phyloP scores from a whole-genome alignment of 2,329 filamentous ascomycete species.

The Bertia moriformis region DNA sequence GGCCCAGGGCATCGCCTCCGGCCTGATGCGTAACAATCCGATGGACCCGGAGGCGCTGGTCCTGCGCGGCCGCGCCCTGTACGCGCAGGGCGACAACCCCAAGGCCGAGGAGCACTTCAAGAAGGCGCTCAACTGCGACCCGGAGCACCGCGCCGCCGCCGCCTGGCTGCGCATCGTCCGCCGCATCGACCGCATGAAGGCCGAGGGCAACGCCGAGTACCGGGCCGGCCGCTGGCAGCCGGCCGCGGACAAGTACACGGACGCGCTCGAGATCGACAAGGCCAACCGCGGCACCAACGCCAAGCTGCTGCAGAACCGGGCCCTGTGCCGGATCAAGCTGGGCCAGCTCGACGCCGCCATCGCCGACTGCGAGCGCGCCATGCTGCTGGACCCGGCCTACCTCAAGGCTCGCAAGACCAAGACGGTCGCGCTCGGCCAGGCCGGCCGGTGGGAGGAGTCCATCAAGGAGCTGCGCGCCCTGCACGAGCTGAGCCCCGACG shows the following conservation, averaged over 20 bases:
- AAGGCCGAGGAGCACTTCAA: conserved; percentile 88
- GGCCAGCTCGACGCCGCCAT: conserved; percentile 75
- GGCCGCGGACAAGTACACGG: conserved; percentile 72
- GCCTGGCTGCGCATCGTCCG: conserved; percentile 82
- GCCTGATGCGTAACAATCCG: conserved; percentile 68
- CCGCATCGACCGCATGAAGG: conserved; percentile 84
- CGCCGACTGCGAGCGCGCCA: conserved; percentile 70
- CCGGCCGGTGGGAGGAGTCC: conserved; percentile 83
- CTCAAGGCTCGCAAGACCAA: conserved; percentile 85
- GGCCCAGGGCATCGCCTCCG: conserved; percentile 84
- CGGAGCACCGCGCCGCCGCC: conserved; percentile 76
- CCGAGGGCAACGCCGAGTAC: conserved; percentile 81
- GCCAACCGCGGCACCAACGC: conserved; percentile 83
- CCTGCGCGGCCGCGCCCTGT: conserved; percentile 72
- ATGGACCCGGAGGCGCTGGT: conserved; percentile 90
- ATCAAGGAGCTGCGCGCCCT: conserved; percentile 79
- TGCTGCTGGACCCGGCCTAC: conserved; percentile 72
- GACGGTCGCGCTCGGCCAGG: conserved; percentile 73
- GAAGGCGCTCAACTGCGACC: conserved; percentile 77
- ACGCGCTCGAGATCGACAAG: conserved; percentile 73
- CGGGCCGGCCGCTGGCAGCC: conserved; percentile 68
- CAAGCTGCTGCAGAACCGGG: conserved; percentile 87
- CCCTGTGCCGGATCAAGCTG: conserved; percentile 67
- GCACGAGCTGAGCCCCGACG: conserved; percentile 67
- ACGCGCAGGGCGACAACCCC: conserved; percentile 84